Base-by-base conservation (phyloP, 768 basidiomycete species). In the Mycena kentingensis region DNA sequence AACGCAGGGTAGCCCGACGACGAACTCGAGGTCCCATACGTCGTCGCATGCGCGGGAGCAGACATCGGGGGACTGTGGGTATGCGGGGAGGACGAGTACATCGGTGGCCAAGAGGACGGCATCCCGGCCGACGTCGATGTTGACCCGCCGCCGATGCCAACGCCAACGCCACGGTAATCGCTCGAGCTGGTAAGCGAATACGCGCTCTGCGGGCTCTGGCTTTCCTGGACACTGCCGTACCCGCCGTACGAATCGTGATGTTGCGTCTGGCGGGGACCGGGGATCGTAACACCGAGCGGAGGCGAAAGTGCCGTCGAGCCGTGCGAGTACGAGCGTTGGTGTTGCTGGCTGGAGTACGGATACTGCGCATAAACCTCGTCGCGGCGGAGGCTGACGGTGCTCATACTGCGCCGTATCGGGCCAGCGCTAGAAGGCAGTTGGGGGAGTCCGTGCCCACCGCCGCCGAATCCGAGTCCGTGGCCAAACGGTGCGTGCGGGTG, bases 321-420 rank as follows among this genome's bases (percentile, higher is more conserved):
- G 43, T 58, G 49, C 18, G 53, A 54, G 29, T 46, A 46, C n/a
- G 44, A 32, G 27, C 29, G 44, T 13, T 46, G 44, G 21, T 46
- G 44, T 10, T 12, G 25, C 8, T 44, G 42, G 8, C 26, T 46
- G 16, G 39, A 44, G 44, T 55, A 60, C 18, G 53, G 50, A 24
- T 57, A 51, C 16, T 38, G 45, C 41, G 32, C 44, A 46, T 58
- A 58, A 24, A 52, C 18, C 42, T 59, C 57, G 21, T 59, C 57
- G 46, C 57, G 31, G 21, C 57, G 57, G 22, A 55, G 46, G 31
- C 52, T 60, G 11, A 42, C 26, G 41, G 22, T 42, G 41, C 41
- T 42, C 58, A 60, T 60, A 24, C 47, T 55, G 49, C 58, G 54
- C 32, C 54, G 51, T 6, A 60, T 60, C 29, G 54, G 58, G 21